Evolutionary conservation across 257 asterid species (phyloP), one percentile per base, ranked within the genome.

Genomic region (Capsicum pubescens): DNA sequence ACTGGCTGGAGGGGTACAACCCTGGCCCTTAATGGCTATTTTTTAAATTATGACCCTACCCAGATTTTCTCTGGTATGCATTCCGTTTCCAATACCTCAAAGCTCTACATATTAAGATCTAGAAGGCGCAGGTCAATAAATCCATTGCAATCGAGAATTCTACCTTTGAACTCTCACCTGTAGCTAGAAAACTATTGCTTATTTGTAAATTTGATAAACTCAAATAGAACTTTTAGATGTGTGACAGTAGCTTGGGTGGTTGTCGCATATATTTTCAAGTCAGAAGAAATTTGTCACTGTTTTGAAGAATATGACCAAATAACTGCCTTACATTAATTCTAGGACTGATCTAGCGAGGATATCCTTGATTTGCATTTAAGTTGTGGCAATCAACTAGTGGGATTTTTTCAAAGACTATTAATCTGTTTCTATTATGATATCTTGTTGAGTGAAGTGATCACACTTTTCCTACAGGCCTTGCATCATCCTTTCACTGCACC

Each of bases 401-500:
- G 5, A 17, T 54, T 77, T 77, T 54, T 54, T 14, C 63, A 4
- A 14, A 54, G 32, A 77, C 26, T 77, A 13, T 26, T 77, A 13
- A 52, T 77, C 64, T 54, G 48, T 77, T 77, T 74, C 60, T 72
- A 44, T 77, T 77, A 26, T 14, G 82, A 77, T 77, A 77, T 77
- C 60, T 77, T 1, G 48, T 32, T 26, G 54, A 14, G 50, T 77
- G 81, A 77, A 77, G 60, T 74, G 82, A 77, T 50, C 50, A 32
- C 32, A 8, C 2, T 59, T 55, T 77, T 76, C 87, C 85, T 36
- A 81, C 86, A 97, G 99, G 98, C 99, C 77, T 90, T 95, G 91
- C 99, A 97, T 86, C 98, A 95, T 89, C 99, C 99, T 80, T 97
- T 97, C 90, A 95, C 98, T 2, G 98, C 99, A 66, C 99, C 99